Evolutionary conservation across 768 basidiomycete species (phyloP).

Genomic region (Thelephora aurantiotincta): DNA sequence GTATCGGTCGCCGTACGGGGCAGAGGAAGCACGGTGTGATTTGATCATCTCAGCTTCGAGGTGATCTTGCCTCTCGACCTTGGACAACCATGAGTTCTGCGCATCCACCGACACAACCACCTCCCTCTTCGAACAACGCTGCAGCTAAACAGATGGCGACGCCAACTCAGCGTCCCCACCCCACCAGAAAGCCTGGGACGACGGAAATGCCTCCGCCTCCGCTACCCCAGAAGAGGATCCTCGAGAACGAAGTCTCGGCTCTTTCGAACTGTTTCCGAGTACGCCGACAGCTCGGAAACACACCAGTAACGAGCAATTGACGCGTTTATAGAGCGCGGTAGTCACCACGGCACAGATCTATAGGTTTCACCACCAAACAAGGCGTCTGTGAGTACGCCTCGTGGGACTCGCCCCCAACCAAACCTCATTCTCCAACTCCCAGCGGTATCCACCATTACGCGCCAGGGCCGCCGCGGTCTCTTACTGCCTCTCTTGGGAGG

Average conservation of each 20-base stretch:
- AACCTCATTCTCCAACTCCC: neutral
- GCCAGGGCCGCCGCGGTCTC: constrained; percentile 46
- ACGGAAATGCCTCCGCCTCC: constrained; percentile 40
- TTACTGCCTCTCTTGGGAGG: constrained; percentile 50
- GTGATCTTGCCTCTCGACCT: neutral
- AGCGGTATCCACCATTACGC: constrained; percentile 48
- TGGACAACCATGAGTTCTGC: too few species aligned
- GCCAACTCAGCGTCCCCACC: too few species aligned
- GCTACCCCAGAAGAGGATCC: constrained; percentile 21
- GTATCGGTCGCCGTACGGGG: too few species aligned
- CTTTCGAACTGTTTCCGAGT: constrained; percentile 47
- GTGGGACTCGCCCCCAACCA: neutral
- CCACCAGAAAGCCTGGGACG: constrained; percentile 1
- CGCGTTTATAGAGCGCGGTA: constrained; percentile 33
- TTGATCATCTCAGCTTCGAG: neutral
- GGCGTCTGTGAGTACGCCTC: constrained; percentile 37
- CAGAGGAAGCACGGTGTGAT: too few species aligned
- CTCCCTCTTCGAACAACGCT: too few species aligned
- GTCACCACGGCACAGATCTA: constrained; percentile 63
- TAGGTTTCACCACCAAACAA: constrained; percentile 50
- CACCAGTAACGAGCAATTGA: neutral
- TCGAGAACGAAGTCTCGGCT: constrained; percentile 55
- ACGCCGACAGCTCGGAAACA: constrained; percentile 3
- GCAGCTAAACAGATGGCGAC: too few species aligned
- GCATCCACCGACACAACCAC: too few species aligned